Conservation (phyloP, 148 eudicot genomes). For the Vaccinium myrtillus region DNA sequence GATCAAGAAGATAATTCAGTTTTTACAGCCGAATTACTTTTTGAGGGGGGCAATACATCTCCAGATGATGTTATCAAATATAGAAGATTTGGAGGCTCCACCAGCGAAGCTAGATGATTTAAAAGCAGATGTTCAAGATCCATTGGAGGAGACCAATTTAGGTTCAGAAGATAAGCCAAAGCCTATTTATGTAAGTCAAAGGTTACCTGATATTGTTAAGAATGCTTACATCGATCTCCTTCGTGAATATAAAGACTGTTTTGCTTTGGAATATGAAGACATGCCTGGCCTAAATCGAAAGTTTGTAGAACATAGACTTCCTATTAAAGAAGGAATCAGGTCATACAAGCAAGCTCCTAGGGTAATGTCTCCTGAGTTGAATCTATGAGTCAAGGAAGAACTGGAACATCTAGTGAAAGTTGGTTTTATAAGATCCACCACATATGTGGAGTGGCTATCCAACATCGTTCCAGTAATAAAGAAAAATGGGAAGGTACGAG, state of each 20-base stretch:
- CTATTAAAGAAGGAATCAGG: background rate
- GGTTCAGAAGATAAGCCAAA: background rate
- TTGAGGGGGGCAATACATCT: too few relatives aligned
- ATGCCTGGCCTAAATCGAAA: background rate
- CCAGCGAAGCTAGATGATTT: background rate
- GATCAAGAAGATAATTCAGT: too few relatives aligned
- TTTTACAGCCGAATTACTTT: too few relatives aligned
- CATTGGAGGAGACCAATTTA: background rate
- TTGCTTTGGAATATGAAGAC: background rate
- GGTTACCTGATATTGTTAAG: background rate
- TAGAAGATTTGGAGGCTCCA: background rate
- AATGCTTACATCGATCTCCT: too few relatives aligned
- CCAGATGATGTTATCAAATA: background rate
- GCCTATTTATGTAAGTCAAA: background rate
- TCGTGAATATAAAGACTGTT: background rate
- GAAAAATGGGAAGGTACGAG: background rate
- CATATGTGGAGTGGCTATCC: background rate
- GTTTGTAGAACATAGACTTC: background rate
- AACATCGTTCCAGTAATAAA: background rate
- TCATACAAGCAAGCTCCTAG: background rate
- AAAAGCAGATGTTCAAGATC: background rate
- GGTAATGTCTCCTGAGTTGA: too few relatives aligned
- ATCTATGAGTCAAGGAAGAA: background rate
- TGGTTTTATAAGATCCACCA: background rate
- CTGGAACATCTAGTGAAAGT: background rate